Percentiles rank a stretch among this genome's conserved stretches.
These are phyloP conservation scores for Triticum dicoccoides DNA, from an alignment of 176 grass and related monocot species.

Conservation along the genomic window DNA sequence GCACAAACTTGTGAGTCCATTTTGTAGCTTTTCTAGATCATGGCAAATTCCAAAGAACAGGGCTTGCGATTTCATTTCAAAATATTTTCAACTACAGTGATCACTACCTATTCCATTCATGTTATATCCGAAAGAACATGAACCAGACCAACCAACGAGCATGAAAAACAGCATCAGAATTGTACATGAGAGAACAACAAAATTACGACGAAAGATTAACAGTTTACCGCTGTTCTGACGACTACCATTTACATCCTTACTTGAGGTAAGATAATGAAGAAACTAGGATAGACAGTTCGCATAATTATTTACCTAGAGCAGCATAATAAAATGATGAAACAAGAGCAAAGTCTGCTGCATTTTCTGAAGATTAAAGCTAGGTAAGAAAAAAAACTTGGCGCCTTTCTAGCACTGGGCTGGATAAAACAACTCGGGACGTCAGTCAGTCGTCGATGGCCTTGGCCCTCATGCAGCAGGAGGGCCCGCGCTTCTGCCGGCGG, in stretches of 20 bases:
- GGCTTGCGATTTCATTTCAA: background rate
- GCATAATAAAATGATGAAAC: background rate
- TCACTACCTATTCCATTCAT: too few species aligned
- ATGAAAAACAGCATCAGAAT: background rate
- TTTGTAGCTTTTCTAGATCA: background rate
- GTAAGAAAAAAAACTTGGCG: background rate
- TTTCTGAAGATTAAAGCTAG: constrained; percentile 23
- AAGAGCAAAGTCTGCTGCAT: constrained; percentile 23
- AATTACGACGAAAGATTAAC: constrained; percentile 7
- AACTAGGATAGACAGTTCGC: constrained; percentile 38
- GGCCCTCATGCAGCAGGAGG: constrained; percentile 77
- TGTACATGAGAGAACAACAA: background rate
- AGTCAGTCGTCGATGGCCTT: constrained; percentile 65
- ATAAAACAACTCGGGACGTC: background rate
- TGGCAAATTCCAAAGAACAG: background rate
- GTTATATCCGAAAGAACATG: background rate
- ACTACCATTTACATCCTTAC: constrained; percentile 53
- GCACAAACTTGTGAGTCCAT: background rate
- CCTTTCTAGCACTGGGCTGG: background rate
- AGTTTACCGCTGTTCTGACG: constrained; percentile 6
- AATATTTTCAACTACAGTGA: background rate
- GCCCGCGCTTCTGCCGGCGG: constrained; percentile 50
- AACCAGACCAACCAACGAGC: background rate
- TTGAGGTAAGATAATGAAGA: background rate
- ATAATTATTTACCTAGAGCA: constrained; percentile 48